Percentiles rank a stretch among this genome's conserved stretches.
These are phyloP conservation scores for Fraxinus nigra DNA, from an alignment of 305 asterid genomes.

Conservation along the genomic window DNA sequence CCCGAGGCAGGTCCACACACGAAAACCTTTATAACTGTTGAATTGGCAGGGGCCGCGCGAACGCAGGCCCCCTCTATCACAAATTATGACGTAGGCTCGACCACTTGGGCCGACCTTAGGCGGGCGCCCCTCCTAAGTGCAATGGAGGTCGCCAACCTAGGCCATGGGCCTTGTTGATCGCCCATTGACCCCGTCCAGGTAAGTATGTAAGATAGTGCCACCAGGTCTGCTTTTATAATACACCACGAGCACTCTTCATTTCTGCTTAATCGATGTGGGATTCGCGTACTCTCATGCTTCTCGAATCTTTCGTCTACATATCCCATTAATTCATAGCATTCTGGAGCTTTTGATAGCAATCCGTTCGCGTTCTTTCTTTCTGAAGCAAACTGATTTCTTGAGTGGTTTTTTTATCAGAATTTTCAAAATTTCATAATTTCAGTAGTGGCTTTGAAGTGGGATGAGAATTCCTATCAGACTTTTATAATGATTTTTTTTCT, in stretches of 20 bases:
- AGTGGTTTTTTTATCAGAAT: neutral
- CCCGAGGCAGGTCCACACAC: no score
- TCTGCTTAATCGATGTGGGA: neutral
- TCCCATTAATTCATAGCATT: neutral
- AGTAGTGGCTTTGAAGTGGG: neutral
- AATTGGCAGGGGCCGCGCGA: slow-evolving; percentile 58
- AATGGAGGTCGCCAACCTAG: slow-evolving; percentile 45
- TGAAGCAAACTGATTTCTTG: neutral
- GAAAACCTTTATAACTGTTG: neutral
- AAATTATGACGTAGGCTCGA: slow-evolving; percentile 44
- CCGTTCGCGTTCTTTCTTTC: neutral
- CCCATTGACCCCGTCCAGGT: slow-evolving; percentile 60
- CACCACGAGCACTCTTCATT: neutral
- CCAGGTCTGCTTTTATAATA: neutral
- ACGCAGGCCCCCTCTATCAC: slow-evolving; percentile 57
- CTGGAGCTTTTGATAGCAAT: neutral
- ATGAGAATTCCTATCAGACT: neutral
- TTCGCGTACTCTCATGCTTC: neutral
- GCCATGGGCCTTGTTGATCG: slow-evolving; percentile 36
- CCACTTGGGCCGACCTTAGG: slow-evolving; percentile 38
- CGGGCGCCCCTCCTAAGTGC: slow-evolving; percentile 36
- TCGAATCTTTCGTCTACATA: neutral
- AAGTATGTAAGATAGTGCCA: slow-evolving; percentile 21
- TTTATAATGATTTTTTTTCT: neutral
- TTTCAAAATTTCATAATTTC: neutral